These are phyloP conservation scores for Turnera subulata DNA, from an alignment of 345 rosid genomes.

Conservation along the genomic window DNA sequence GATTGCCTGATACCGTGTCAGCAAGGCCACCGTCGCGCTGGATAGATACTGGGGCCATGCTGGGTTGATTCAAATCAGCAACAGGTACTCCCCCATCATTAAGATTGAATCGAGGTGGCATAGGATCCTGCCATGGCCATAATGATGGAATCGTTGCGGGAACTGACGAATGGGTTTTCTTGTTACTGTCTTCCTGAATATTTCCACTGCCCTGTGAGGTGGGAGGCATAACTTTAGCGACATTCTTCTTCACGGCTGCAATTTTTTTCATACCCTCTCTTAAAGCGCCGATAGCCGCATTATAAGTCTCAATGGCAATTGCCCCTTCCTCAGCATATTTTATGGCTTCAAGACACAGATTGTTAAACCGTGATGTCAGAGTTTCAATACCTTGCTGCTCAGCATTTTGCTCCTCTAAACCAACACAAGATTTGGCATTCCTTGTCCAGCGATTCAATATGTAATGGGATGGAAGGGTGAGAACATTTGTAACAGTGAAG, in stretches of 20 bases:
- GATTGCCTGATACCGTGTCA: constrained; percentile 35
- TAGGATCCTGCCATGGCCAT: constrained; percentile 61
- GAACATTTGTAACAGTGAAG: constrained; percentile 62
- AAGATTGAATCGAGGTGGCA: constrained; percentile 40
- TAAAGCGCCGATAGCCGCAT: constrained; percentile 37
- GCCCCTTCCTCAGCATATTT: constrained; percentile 62
- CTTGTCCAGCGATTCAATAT: constrained; percentile 59
- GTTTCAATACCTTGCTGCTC: constrained; percentile 35
- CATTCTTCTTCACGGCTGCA: constrained; percentile 40
- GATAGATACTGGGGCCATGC: constrained; percentile 44
- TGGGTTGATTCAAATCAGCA: constrained; percentile 56
- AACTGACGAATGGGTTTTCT: constrained; percentile 30
- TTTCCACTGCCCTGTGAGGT: constrained; percentile 37
- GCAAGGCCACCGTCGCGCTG: constrained; percentile 34
- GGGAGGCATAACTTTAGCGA: constrained; percentile 34
- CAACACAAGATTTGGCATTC: constrained; percentile 49
- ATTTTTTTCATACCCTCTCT: constrained; percentile 45
- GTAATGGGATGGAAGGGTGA: constrained; percentile 55
- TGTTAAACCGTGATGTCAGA: constrained; percentile 52
- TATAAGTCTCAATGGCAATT: constrained; percentile 46
- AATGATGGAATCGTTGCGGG: constrained; percentile 39
- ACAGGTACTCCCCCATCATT: constrained; percentile 45
- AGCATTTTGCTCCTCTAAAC: constrained; percentile 33
- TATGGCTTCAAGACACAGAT: constrained; percentile 48
- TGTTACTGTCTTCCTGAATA: constrained; percentile 36